Conservation (phyloP, 2,329 filamentous ascomycete genomes). For the Venturiaceae sp. region DNA sequence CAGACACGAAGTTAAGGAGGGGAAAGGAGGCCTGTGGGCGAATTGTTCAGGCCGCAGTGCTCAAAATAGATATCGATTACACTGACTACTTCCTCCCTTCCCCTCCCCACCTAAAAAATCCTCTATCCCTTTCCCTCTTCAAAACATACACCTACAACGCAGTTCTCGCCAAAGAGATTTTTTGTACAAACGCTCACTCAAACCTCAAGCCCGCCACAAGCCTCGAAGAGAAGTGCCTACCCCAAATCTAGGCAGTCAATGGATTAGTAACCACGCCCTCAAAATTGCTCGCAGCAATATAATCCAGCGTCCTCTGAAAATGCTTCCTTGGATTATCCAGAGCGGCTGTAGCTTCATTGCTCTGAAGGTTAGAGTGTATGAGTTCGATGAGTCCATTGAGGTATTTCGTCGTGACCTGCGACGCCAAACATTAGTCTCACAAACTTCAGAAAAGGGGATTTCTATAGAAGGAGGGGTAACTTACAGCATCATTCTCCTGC, state of each 20-base stretch:
- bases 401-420: slow-evolving; percentile 82
- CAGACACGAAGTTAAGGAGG: too few species aligned
- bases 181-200: too few species aligned
- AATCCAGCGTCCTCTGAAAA: slow-evolving; percentile 89
- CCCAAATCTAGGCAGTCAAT: background rate
- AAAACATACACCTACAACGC: too few species aligned
- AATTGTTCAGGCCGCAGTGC: too few species aligned
- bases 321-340: slow-evolving; percentile 88
- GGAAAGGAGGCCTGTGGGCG: too few species aligned
- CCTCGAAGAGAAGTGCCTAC: too few species aligned
- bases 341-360: slow-evolving; percentile 70
- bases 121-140: too few species aligned
- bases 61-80: too few species aligned
- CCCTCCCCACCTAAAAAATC: too few species aligned
- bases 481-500: slow-evolving; percentile 90
- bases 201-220: too few species aligned
- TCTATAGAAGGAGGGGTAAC: slow-evolving; percentile 15
- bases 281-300: slow-evolving; percentile 84
- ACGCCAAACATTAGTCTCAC: slow-evolving; percentile 11
- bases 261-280: slow-evolving; percentile 75
- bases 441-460: background rate
- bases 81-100: too few species aligned
- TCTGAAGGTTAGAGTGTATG: slow-evolving; percentile 90
- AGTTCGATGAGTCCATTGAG: slow-evolving; percentile 96
- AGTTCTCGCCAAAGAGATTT: too few species aligned